Conservation (phyloP, 2,329 filamentous ascomycete genomes). For the Xylaria sp. region DNA sequence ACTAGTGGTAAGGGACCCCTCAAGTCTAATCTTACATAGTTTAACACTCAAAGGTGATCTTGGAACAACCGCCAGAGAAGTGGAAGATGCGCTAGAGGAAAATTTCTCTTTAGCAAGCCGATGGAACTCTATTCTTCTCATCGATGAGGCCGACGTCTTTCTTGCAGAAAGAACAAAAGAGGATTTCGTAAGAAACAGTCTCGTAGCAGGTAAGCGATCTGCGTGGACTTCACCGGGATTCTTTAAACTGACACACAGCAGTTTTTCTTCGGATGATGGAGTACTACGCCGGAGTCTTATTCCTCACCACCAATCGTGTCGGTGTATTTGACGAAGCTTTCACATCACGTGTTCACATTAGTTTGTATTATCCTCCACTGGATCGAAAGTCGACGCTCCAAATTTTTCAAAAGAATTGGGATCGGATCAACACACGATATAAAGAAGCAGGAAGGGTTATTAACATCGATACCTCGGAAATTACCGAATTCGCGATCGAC, state of each 20-base stretch:
- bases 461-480: conserved; percentile 1
- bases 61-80: conserved; percentile 41
- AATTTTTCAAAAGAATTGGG: conserved; percentile 30
- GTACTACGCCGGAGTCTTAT: conserved; percentile 46
- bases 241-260: neutral
- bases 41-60: conserved; percentile 35
- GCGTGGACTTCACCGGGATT: neutral
- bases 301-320: conserved; percentile 50
- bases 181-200: conserved; percentile 38
- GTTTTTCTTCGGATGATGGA: conserved; percentile 46
- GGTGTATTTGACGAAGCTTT: conserved; percentile 50
- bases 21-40: neutral
- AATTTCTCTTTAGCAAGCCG: conserved; percentile 28
- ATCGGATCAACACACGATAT: conserved; percentile 19
- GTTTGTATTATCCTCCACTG: conserved; percentile 44
- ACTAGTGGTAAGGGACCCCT: conserved; percentile 30
- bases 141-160: conserved; percentile 34
- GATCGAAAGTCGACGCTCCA: conserved; percentile 14
- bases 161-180: conserved; percentile 24
- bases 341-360: conserved; percentile 45
- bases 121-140: conserved; percentile 30
- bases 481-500: conserved; percentile 21
- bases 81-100: conserved; percentile 37
- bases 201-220: conserved; percentile 37
- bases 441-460: conserved; percentile 5